Evolutionary conservation across 1,139 yeast species (phyloP).

Genomic region (Debaryomycetaceae sp.): DNA sequence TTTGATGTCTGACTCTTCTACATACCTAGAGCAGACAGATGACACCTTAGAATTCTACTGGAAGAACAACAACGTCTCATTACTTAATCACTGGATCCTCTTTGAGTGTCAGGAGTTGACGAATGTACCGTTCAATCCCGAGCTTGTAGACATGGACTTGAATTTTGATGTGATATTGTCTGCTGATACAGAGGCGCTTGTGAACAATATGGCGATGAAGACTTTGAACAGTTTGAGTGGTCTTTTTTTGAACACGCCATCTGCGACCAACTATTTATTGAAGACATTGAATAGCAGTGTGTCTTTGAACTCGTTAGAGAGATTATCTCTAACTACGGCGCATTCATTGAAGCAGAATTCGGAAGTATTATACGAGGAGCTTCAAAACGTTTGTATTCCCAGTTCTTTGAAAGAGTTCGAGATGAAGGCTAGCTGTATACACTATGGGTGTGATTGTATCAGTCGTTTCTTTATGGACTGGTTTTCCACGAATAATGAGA

Average conservation of each 20-base stretch:
- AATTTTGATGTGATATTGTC: constrained; percentile 6
- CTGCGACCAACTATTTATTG: constrained; percentile 14
- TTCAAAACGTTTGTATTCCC: constrained; percentile 15
- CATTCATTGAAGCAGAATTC: constrained; percentile 17
- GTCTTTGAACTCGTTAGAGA: constrained; percentile 9
- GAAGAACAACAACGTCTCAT: constrained; percentile 12
- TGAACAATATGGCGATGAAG: constrained; percentile 3
- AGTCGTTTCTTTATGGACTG: constrained; percentile 17
- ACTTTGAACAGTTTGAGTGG: constrained; percentile 11
- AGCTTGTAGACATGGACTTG: constrained; percentile 18
- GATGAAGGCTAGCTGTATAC: constrained; percentile 21
- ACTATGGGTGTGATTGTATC: constrained; percentile 18
- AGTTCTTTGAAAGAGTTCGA: constrained; percentile 16
- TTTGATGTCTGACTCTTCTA: constrained; percentile 10
- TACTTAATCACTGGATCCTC: constrained; percentile 21
- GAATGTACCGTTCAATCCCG: constrained; percentile 16
- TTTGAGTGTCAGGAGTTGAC: constrained; percentile 18
- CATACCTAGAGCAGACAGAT: constrained; percentile 16
- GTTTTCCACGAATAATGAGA: constrained; percentile 6
- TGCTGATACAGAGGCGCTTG: background rate
- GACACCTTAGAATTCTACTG: constrained; percentile 5
- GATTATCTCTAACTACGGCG: constrained; percentile 17
- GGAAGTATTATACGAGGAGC: constrained; percentile 10
- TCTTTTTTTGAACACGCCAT: constrained; percentile 19
- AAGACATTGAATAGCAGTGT: constrained; percentile 7